These are phyloP conservation scores for Chamaecrista fasciculata DNA, from an alignment of 306 rosid species.

Conservation along the genomic window DNA sequence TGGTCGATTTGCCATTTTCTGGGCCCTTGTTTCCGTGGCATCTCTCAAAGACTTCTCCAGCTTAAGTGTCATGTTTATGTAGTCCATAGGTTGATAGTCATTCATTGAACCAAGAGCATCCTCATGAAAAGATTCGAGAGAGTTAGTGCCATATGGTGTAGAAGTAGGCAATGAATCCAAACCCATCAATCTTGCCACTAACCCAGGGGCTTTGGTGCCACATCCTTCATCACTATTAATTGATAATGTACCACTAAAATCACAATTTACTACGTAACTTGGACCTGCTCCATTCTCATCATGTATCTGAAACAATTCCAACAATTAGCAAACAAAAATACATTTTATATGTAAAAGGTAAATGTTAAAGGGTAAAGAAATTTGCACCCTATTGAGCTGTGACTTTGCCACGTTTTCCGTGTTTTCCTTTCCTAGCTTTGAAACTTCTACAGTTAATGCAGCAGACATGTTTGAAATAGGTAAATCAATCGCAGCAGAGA, in stretches of 20 bases:
- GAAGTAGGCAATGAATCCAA: conserved; percentile 77
- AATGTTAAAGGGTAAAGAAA: neutral
- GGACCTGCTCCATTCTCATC: conserved; percentile 56
- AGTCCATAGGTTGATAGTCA: conserved; percentile 39
- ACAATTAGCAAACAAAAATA: conserved; percentile 3
- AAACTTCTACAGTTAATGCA: conserved; percentile 43
- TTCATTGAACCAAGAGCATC: conserved; percentile 46
- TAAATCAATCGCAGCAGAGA: neutral
- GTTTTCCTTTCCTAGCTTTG: conserved; percentile 62
- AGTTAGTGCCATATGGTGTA: conserved; percentile 37
- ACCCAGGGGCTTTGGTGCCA: conserved; percentile 71
- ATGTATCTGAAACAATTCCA: conserved; percentile 48
- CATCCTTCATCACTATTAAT: conserved; percentile 63
- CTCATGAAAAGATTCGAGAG: conserved; percentile 44
- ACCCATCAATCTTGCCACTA: conserved; percentile 95
- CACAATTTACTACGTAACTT: conserved; percentile 48
- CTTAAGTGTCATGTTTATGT: conserved; percentile 46
- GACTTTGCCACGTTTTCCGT: conserved; percentile 46
- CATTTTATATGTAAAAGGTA: neutral
- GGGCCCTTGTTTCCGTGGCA: conserved; percentile 45
- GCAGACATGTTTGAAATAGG: conserved; percentile 5
- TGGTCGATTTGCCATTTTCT: conserved; percentile 44
- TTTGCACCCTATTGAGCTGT: conserved; percentile 51
- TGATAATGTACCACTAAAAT: conserved; percentile 53
- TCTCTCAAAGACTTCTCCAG: conserved; percentile 52